These are phyloP conservation scores for Spizellomyces sp. DNA, from an alignment of 192 early-diverging fungal genomes.

Conservation along the genomic window DNA sequence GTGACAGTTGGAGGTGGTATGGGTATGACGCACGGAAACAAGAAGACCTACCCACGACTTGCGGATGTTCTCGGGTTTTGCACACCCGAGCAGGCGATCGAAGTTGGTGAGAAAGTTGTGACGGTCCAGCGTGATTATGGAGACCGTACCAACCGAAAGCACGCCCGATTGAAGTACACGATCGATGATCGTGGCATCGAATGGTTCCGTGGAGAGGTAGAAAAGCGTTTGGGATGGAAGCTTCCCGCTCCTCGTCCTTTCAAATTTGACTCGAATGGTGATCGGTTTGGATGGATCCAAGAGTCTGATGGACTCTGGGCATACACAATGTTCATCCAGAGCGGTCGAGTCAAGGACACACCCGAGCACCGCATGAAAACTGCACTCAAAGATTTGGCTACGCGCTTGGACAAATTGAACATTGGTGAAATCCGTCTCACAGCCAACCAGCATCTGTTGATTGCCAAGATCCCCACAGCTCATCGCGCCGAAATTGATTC, in stretches of 20 bases:
- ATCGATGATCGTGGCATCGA: slow-evolving; percentile 92
- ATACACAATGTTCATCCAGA: slow-evolving; percentile 91
- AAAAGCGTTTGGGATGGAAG: slow-evolving; percentile 74
- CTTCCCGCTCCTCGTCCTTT: slow-evolving; percentile 70
- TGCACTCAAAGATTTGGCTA: slow-evolving; percentile 58
- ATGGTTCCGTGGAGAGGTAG: slow-evolving; percentile 88
- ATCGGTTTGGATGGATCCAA: slow-evolving; percentile 92
- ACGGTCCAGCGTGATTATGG: slow-evolving; percentile 92
- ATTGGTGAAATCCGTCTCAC: slow-evolving; percentile 82
- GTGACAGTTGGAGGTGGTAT: slow-evolving; percentile 95
- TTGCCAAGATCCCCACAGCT: slow-evolving; percentile 72
- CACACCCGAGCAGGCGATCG: slow-evolving; percentile 75
- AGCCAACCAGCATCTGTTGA: slow-evolving; percentile 90
- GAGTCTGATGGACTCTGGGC: slow-evolving; percentile 67
- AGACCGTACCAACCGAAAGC: slow-evolving; percentile 96
- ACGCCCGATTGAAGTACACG: slow-evolving; percentile 98
- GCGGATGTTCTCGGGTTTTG: slow-evolving; percentile 79
- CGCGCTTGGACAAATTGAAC: slow-evolving; percentile 58
- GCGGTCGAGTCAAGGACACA: slow-evolving; percentile 87
- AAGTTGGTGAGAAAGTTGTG: slow-evolving; percentile 89
- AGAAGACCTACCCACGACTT: slow-evolving; percentile 92
- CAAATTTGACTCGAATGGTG: slow-evolving; percentile 85
- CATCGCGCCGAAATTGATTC: slow-evolving; percentile 57
- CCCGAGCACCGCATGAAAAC: slow-evolving; percentile 69
- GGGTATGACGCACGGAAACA: slow-evolving; percentile 98